Percentiles rank a stretch among this genome's conserved stretches.
Conservation (phyloP, 73 alveolate genomes). For the Diophrys sp. region DNA sequence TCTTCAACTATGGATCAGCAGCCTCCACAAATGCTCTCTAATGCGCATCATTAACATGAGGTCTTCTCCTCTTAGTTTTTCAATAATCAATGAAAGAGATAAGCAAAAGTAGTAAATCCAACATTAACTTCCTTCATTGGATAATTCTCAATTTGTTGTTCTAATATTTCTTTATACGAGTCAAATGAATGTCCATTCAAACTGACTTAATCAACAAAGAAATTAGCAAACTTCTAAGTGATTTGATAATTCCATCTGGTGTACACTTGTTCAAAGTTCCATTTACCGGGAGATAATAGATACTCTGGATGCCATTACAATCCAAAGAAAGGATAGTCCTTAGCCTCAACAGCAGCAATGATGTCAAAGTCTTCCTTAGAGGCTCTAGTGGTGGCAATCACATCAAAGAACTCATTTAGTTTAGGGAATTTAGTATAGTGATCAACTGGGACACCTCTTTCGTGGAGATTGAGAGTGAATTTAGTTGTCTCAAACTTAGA, state of each 20-base stretch:
- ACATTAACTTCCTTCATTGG: not conserved
- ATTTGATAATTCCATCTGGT: not conserved
- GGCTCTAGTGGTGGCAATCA: constrained; percentile 9
- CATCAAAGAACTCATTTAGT: constrained; percentile 14
- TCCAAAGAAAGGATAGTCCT: constrained; percentile 47
- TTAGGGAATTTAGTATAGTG: constrained; percentile 11
- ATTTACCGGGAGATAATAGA: not conserved
- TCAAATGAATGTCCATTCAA: not conserved
- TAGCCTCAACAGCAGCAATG: constrained; percentile 53
- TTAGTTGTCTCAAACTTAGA: not conserved
- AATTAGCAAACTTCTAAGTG: constrained; percentile 7
- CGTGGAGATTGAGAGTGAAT: constrained; percentile 14
- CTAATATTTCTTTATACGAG: not conserved
- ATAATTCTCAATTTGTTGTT: not conserved
- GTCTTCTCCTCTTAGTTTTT: constrained; percentile 35
- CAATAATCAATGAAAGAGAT: too few species aligned
- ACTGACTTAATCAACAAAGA: not conserved
- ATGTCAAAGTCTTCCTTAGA: constrained; percentile 15
- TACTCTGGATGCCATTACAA: constrained; percentile 60
- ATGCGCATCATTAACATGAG: constrained; percentile 35
- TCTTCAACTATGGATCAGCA: constrained; percentile 42
- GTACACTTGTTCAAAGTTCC: constrained; percentile 5
- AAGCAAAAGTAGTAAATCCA: not conserved
- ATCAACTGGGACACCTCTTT: constrained; percentile 28
- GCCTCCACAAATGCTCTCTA: constrained; percentile 39